Conservation (phyloP, 2,329 filamentous ascomycete species). For the Penicillium psychrosexuale region DNA sequence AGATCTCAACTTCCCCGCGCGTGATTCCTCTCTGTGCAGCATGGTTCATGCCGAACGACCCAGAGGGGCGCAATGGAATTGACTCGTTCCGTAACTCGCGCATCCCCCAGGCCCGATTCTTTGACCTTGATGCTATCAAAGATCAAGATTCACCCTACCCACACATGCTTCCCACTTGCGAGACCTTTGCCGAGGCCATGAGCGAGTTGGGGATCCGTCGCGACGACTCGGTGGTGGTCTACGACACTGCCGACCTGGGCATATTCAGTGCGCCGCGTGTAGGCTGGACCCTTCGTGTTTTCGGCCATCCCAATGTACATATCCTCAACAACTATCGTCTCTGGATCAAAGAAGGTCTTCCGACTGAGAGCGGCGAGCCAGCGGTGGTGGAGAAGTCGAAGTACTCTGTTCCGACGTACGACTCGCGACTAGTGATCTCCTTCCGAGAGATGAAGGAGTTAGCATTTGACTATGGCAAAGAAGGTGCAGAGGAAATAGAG, state of each 20-base stretch:
- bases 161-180: slow-evolving; percentile 86
- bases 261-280: slow-evolving; percentile 93
- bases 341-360: slow-evolving; percentile 83
- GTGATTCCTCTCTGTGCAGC: slow-evolving; percentile 87
- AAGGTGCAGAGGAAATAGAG: slow-evolving; percentile 78
- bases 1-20: slow-evolving; percentile 75
- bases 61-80: slow-evolving; percentile 68
- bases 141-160: slow-evolving; percentile 86
- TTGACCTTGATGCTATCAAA: slow-evolving; percentile 89
- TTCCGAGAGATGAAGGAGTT: slow-evolving; percentile 82
- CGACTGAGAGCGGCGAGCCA: slow-evolving; percentile 69
- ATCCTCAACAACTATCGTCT: slow-evolving; percentile 91
- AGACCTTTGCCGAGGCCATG: slow-evolving; percentile 84
- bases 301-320: slow-evolving; percentile 85
- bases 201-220: slow-evolving; percentile 78
- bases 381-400: slow-evolving; percentile 40
- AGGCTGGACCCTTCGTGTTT: slow-evolving; percentile 86
- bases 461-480: slow-evolving; percentile 72
- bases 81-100: slow-evolving; percentile 77
- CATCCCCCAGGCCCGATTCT: slow-evolving; percentile 89
- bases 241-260: slow-evolving; percentile 85
- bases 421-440: slow-evolving; percentile 64
- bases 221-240: slow-evolving; percentile 89
- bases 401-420: slow-evolving; percentile 56
- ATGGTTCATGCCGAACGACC: slow-evolving; percentile 95